These are phyloP conservation scores for Tephrocybe sp. DNA, from an alignment of 768 basidiomycete species.

Conservation along the genomic window DNA sequence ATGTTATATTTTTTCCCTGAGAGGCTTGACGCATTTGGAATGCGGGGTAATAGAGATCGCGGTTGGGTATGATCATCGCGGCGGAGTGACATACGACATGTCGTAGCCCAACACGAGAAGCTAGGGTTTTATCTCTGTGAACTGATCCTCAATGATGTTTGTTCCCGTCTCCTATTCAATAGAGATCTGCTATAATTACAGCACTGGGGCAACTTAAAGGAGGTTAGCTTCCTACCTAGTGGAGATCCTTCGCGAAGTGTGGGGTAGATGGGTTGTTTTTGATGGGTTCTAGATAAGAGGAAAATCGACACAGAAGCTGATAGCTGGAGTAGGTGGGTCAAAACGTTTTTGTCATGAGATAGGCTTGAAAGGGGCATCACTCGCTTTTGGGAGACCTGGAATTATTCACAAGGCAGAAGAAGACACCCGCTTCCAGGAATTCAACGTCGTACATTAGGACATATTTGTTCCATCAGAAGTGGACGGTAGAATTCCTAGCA, in stretches of 20 bases:
- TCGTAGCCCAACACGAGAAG: no score
- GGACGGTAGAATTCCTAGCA: background rate
- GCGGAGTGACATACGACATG: no score
- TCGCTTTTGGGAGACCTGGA: background rate
- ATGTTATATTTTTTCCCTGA: no score
- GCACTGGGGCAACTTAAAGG: no score
- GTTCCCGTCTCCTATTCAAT: no score
- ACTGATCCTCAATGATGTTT: no score
- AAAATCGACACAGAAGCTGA: conserved; percentile 2
- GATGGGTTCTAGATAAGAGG: background rate
- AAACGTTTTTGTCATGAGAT: background rate
- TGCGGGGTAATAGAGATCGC: no score
- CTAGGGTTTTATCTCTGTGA: no score
- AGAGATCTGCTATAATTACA: no score
- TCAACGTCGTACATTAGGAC: background rate
- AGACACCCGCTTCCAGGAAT: background rate
- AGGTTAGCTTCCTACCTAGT: no score
- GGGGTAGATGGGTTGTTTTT: background rate
- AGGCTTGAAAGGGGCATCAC: background rate
- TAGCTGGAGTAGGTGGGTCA: background rate
- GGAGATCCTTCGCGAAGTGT: background rate
- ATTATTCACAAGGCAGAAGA: background rate
- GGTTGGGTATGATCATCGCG: no score
- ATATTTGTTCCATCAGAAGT: background rate
- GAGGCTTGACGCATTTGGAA: no score